Base-by-base conservation (phyloP, 768 basidiomycete species). In the Rhizopogon vulgaris region DNA sequence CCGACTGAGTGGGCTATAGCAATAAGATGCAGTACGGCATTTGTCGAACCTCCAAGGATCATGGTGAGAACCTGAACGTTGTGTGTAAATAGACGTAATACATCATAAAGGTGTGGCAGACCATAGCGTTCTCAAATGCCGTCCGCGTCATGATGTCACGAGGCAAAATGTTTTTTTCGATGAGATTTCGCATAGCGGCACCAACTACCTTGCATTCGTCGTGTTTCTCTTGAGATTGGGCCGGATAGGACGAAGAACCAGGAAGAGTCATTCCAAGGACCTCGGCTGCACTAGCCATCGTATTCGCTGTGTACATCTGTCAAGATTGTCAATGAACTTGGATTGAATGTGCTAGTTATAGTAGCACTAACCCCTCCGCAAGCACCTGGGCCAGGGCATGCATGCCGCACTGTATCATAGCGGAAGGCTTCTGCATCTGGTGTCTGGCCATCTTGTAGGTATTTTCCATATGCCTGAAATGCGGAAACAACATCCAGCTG, bases 51-150 rank as follows among this genome's bases (percentile, higher is more conserved):
- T 40, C 96, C 96, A 37, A 99, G 83, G 60, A 94, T 86, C 89
- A 99, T 95, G 25, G 91, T 94, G 47, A 99, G 72, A 18, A 93
- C 90, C 94, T 96, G 61, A 10, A 52, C 7, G 30, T 50, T 27
- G 8, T 22, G 22, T 12, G 38, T n/a, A 8, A 48, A 48, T 51
- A 14, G 42, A 22, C 24, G 38, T 28, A 30, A 39, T 12, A 8
- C 39, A 40, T 28, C 6, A 24, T 47, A 24, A 48, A 37, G n/a
- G 50, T 47, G 43, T 41, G 49, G 53, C 65, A 45, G 69, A 91
- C 95, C 82, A 98, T 94, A 4, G 96, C 95, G 69, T 97, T 98
- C 73, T 98, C 96, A 61, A 98, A 98, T 9, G 96, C 94, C 17
- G 87, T 80, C 9, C 87, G 82, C 15, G 94, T 97, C 95, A 98